Conservation (phyloP, 176 grass and related monocot species). For the Alopecurus myosuroides region DNA sequence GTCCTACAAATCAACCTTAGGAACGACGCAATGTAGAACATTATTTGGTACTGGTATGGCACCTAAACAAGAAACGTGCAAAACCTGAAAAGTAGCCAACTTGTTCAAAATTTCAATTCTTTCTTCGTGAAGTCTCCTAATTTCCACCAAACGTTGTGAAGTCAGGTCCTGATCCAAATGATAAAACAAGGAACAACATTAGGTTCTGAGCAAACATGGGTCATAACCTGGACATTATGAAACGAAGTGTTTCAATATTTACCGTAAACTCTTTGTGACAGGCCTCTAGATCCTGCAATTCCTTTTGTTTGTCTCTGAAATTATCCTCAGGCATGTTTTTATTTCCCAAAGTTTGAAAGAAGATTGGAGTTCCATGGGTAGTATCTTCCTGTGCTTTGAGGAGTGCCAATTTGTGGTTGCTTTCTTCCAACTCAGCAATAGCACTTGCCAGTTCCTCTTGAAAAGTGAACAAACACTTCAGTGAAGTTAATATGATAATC, state of each 20-base stretch:
- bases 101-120: constrained; percentile 87
- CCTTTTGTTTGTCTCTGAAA: constrained; percentile 64
- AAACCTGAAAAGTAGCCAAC: constrained; percentile 75
- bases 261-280: constrained; percentile 77
- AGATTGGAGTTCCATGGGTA: constrained; percentile 51
- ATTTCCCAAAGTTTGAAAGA: constrained; percentile 54
- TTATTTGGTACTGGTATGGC: neutral
- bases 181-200: neutral
- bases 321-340: constrained; percentile 52
- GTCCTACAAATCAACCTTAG: neutral
- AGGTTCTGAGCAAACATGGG: neutral
- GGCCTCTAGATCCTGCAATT: constrained; percentile 72
- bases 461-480: constrained; percentile 30
- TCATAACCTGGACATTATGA: neutral
- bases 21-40: neutral
- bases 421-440: constrained; percentile 75
- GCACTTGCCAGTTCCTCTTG: constrained; percentile 71
- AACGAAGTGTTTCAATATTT: constrained; percentile 21
- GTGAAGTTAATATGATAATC: constrained; percentile 3
- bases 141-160: constrained; percentile 64
- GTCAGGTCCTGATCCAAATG: constrained; percentile 46
- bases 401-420: constrained; percentile 44
- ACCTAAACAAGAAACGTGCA: constrained; percentile 4
- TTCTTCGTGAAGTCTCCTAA: constrained; percentile 78
- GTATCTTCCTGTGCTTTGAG: constrained; percentile 61